Base-by-base conservation (phyloP, 192 early-diverging fungal genomes). In the Coemansia nantahalensis region DNA sequence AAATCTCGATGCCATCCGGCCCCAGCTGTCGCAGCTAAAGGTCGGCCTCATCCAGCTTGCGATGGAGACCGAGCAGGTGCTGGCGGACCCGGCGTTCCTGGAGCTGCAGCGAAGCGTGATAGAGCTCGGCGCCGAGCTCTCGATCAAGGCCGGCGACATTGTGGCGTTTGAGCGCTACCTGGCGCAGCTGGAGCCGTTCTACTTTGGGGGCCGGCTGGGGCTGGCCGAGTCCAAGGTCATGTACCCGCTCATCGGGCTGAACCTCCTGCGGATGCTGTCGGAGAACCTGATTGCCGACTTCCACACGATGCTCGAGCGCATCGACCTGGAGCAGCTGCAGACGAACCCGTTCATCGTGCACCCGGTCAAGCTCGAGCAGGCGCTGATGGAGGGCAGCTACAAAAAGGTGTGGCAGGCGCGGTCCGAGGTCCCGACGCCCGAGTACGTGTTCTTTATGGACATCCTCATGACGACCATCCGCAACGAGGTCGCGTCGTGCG, bases 271-370 rank as follows among this genome's bases (percentile, higher is more conserved):
- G 40, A 82, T 98, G 58, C 79, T 98, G 32, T 84, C 93, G 19
- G 92, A 98, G 68, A 93, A 93, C 81, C 80, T 89, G 21, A 86
- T 98, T 54, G 87, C 94, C n/a, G 96, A 98, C 59, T 98, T 98
- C 71, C 96, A 98, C 72, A 93, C 92, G n/a, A 86, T 93, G 56
- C 79, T 98, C 28, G 96, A 98, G 51, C 80, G 80, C 48, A 90
- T 98, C 51, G 90, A 91, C 41, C 81, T 86, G 15, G 81, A 87
- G 24, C 87, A 91, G 64, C 68, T 95, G 14, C 79, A 83, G 36
- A 77, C 63, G 52, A 95, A 93, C 68, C 63, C 84, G 28, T 92
- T 84, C 49, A 93, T 98, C 63, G 86, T 88, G 48, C 92, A 95
- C 59, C 90, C 95, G 2, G 79, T 98, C 40, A 83, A 91, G 69